These are phyloP conservation scores for Globisporangium emineosum DNA, from an alignment of 352 stramenopile genomes.

Conservation along the genomic window DNA sequence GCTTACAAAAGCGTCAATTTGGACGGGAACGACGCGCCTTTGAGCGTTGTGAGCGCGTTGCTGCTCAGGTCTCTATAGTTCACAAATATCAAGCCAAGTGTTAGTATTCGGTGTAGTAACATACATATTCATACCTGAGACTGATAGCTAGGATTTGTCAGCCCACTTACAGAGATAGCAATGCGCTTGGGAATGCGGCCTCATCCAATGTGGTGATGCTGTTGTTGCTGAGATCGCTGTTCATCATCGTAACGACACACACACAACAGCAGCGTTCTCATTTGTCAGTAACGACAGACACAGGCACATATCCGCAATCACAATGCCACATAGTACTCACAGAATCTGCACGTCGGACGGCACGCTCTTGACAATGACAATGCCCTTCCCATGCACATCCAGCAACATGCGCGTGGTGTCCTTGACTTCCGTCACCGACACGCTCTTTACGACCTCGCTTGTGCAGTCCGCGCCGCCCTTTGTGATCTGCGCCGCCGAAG, in stretches of 20 bases:
- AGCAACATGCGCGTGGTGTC: constrained; percentile 14
- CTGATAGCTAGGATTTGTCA: background rate
- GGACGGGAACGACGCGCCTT: constrained; percentile 1
- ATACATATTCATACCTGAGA: background rate
- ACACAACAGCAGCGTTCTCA: background rate
- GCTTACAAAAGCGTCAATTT: constrained; percentile 8
- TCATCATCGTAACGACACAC: background rate
- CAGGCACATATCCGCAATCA: background rate
- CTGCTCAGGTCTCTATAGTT: constrained; percentile 4
- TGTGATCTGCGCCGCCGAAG: constrained; percentile 16
- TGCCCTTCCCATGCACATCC: constrained; percentile 25
- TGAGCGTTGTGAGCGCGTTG: constrained; percentile 11
- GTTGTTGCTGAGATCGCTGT: constrained; percentile 36
- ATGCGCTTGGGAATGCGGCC: constrained; percentile 21
- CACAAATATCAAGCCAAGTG: background rate
- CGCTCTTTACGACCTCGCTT: constrained; percentile 22
- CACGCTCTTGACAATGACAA: constrained; percentile 29
- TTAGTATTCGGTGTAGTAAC: background rate
- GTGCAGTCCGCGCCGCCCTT: constrained; percentile 19
- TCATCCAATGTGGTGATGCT: constrained; percentile 24
- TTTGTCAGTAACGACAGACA: background rate
- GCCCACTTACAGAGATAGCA: constrained; percentile 31
- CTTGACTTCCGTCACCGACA: constrained; percentile 4
- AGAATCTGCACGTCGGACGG: constrained; percentile 23
- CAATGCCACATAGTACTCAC: background rate